These are phyloP conservation scores for Mycena metata DNA, from an alignment of 768 basidiomycete species.

Conservation along the genomic window DNA sequence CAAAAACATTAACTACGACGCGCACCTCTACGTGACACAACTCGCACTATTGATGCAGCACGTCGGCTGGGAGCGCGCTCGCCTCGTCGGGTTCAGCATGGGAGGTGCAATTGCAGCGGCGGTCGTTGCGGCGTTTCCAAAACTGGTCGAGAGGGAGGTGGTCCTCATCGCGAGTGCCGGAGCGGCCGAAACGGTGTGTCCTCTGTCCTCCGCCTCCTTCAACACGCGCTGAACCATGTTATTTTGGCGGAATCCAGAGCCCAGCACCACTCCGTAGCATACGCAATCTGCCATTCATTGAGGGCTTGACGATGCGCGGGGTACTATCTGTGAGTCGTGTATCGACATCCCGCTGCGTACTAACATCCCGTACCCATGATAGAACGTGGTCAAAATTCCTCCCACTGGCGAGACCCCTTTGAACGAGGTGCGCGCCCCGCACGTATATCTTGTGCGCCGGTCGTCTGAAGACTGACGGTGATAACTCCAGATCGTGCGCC, in stretches of 20 bases:
- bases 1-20: conserved; percentile 55
- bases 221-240: conserved; percentile 45
- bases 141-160: conserved; percentile 60
- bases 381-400: background rate
- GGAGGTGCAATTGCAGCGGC: conserved; percentile 62
- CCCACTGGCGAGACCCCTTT: background rate
- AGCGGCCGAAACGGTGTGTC: conserved; percentile 52
- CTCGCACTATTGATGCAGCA: conserved; percentile 70
- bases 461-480: background rate
- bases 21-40: conserved; percentile 62
- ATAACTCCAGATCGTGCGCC: conserved; percentile 56
- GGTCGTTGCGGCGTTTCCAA: conserved; percentile 63
- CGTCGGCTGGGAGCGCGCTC: conserved; percentile 59
- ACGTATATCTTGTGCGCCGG: background rate
- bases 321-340: conserved; percentile 1
- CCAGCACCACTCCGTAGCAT: background rate
- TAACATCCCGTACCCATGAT: too few species aligned
- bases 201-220: background rate
- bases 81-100: conserved; percentile 67
- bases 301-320: background rate
- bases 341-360: too few species aligned
- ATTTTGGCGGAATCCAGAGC: background rate
- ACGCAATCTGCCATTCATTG: background rate
- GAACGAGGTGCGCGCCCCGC: conserved; percentile 17
- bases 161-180: conserved; percentile 64